Conservation (phyloP, 1,139 yeast species). For the Zhuliangozyma parablackwelliae region DNA sequence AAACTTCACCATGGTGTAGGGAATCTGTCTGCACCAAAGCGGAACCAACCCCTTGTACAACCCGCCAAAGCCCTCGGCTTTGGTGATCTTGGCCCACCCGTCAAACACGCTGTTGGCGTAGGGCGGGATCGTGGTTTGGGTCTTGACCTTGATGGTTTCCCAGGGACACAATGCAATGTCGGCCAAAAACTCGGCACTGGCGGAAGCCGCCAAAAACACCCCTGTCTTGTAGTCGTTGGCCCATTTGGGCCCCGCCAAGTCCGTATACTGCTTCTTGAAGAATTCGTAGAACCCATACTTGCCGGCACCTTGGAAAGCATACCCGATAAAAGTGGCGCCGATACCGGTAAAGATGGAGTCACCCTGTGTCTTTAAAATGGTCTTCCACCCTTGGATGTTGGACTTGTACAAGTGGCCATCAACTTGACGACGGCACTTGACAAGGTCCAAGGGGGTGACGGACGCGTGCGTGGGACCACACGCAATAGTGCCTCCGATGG, state of each 20-base stretch:
- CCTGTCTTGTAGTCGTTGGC: constrained; percentile 68
- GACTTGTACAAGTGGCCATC: constrained; percentile 66
- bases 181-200: constrained; percentile 89
- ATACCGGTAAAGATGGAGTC: constrained; percentile 78
- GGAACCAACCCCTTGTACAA: constrained; percentile 87
- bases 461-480: constrained; percentile 96
- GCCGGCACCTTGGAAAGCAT: constrained; percentile 93
- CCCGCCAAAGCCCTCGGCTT: constrained; percentile 64
- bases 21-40: constrained; percentile 91
- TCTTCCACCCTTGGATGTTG: constrained; percentile 72
- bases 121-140: constrained; percentile 90
- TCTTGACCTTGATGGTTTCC: constrained; percentile 89
- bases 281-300: constrained; percentile 91
- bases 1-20: constrained; percentile 95
- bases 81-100: constrained; percentile 63
- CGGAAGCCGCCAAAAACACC: constrained; percentile 78
- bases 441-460: constrained; percentile 88
- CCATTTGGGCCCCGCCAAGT: constrained; percentile 58
- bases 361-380: constrained; percentile 71
- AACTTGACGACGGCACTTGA: constrained; percentile 90
- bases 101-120: constrained; percentile 58
- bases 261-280: constrained; percentile 75
- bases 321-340: constrained; percentile 89
- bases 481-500: constrained; percentile 84
- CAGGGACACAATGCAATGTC: constrained; percentile 87